A percentile compares a stretch with the other conserved stretches of the same genome.
Evolutionary conservation across 306 rosid species (phyloP).

Genomic region (Abrus precatorius): DNA sequence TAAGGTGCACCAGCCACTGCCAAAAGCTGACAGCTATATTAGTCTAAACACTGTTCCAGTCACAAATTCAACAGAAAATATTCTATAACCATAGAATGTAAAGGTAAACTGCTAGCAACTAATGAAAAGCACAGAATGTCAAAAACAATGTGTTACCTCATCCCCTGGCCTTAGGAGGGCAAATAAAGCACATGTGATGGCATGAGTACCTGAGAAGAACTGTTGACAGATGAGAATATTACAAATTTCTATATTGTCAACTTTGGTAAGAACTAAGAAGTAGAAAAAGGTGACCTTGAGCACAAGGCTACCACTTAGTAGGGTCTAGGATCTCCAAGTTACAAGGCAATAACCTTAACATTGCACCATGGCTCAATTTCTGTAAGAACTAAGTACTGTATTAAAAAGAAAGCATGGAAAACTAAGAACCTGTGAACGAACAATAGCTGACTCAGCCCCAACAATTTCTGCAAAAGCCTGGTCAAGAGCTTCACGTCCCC

Average conservation of each 20-base stretch:
- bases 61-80: constrained; percentile 30
- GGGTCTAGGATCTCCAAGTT: not conserved
- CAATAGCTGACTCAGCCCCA: constrained; percentile 92
- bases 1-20: constrained; percentile 99
- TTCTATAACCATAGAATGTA: constrained; percentile 15
- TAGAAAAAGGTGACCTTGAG: not conserved
- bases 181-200: constrained; percentile 89
- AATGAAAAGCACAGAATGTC: constrained; percentile 37
- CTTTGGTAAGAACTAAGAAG: constrained; percentile 11
- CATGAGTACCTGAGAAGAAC: constrained; percentile 99
- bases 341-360: not conserved
- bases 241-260: not conserved
- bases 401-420: constrained; percentile 6
- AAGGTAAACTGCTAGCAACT: constrained; percentile 30
- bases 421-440: constrained; percentile 91
- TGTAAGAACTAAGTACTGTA: constrained; percentile 2
- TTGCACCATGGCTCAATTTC: not conserved
- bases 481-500: constrained; percentile 97
- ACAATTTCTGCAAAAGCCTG: constrained; percentile 89
- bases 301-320: not conserved
- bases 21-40: constrained; percentile 80
- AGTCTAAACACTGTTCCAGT: constrained; percentile 56
- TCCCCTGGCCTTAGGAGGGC: constrained; percentile 89
- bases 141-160: constrained; percentile 70
- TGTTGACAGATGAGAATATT: constrained; percentile 55